phyloP scores from a whole-genome alignment of 495 filamentous ascomycete species.

The Podospora sp. region DNA sequence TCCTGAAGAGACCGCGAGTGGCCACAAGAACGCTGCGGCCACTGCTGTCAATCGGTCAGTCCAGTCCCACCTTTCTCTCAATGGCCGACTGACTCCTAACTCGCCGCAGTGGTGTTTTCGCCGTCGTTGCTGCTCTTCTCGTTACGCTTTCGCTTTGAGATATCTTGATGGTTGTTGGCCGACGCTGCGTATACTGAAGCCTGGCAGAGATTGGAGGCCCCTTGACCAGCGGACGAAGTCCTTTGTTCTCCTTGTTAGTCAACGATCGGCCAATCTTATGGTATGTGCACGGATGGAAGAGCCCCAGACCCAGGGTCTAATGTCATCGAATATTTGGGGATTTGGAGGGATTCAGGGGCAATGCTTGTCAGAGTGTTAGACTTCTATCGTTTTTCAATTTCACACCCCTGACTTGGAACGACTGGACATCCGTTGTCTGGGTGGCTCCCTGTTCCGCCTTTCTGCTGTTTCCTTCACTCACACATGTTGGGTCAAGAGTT shows the following conservation, averaged over 20 bases:
- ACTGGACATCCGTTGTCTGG: too few relatives aligned
- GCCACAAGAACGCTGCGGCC: not conserved
- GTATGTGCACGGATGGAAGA: not conserved
- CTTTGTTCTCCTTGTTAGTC: not conserved
- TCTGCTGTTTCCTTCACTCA: too few relatives aligned
- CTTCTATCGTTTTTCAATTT: not conserved
- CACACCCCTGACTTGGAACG: not conserved
- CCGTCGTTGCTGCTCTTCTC: not conserved
- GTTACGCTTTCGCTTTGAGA: not conserved
- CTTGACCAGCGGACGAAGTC: not conserved
- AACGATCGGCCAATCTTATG: not conserved
- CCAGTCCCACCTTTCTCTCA: not conserved
- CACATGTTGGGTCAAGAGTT: too few relatives aligned
- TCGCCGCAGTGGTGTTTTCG: not conserved
- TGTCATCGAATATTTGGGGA: not conserved
- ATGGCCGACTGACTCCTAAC: not conserved
- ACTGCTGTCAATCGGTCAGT: not conserved
- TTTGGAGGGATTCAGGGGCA: not conserved
- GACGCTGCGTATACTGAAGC: too few relatives aligned
- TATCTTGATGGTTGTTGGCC: not conserved
- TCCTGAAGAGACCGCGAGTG: not conserved
- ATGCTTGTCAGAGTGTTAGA: not conserved
- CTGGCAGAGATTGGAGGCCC: not conserved
- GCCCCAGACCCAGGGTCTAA: not conserved
- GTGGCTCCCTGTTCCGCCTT: too few relatives aligned